Evolutionary conservation across 495 filamentous ascomycete genomes (phyloP).

Genomic region (Aspergillus mulundensis): DNA sequence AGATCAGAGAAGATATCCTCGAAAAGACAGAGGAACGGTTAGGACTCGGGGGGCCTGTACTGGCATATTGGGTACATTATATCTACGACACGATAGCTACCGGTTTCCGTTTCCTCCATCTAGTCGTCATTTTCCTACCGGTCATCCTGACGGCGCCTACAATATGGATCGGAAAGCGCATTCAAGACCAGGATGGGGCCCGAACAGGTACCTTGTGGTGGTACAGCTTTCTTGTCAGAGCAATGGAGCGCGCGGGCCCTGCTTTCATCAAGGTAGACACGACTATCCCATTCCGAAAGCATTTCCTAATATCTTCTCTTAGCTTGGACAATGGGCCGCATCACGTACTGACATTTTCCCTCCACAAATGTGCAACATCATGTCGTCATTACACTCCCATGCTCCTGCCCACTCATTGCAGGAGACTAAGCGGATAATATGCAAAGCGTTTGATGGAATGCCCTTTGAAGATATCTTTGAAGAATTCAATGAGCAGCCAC

Average conservation of each 20-base stretch:
- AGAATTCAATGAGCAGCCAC: constrained; percentile 85
- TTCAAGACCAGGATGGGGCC: constrained; percentile 60
- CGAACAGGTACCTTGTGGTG: constrained; percentile 85
- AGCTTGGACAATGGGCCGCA: constrained; percentile 99
- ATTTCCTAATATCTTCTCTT: constrained; percentile 3
- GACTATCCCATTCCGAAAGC: not conserved
- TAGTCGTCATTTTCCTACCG: constrained; percentile 86
- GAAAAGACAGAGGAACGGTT: constrained; percentile 55
- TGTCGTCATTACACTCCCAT: constrained; percentile 94
- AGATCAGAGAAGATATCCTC: constrained; percentile 63
- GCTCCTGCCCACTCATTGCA: constrained; percentile 85
- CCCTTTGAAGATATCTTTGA: constrained; percentile 91
- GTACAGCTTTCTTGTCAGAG: constrained; percentile 82
- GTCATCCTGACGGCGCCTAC: constrained; percentile 75
- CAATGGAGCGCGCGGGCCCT: constrained; percentile 92
- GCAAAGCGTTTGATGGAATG: constrained; percentile 73
- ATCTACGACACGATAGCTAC: constrained; percentile 86
- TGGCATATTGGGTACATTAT: constrained; percentile 64
- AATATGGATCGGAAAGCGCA: constrained; percentile 69
- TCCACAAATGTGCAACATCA: constrained; percentile 82
- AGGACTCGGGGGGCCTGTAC: constrained; percentile 49
- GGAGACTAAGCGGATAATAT: constrained; percentile 73
- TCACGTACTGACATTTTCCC: constrained; percentile 97
- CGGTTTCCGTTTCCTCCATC: constrained; percentile 76
- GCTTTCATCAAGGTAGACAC: constrained; percentile 89